Percentiles rank a stretch among this genome's conserved stretches.
Conservation (phyloP, 1,284 basidiomycete species). For the Ceratobasidium theobromae region DNA sequence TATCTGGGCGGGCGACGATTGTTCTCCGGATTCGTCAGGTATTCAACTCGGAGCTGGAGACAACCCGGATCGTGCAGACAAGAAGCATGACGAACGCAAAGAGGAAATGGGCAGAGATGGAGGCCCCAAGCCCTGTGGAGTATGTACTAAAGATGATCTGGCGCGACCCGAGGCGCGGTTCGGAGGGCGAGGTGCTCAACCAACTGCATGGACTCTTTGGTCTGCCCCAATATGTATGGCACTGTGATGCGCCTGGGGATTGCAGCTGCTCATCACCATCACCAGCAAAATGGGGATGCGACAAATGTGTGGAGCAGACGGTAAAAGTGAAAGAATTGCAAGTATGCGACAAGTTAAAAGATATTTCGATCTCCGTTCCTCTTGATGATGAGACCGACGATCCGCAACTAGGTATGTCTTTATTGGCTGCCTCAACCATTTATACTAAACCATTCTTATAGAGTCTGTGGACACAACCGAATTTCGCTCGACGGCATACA, state of each 20-base stretch:
- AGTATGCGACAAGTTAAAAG: neutral
- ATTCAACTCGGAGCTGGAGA: neutral
- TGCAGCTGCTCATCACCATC: neutral
- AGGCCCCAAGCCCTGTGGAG: neutral
- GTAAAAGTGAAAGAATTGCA: neutral
- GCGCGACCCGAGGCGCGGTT: neutral
- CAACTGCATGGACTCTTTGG: neutral
- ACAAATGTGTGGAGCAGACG: neutral
- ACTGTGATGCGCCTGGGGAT: neutral
- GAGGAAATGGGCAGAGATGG: neutral
- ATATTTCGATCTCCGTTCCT: neutral
- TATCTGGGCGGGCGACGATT: constrained; percentile 21
- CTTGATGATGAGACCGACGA: neutral
- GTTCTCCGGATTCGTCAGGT: constrained; percentile 11
- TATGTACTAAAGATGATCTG: constrained; percentile 23
- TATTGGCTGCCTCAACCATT: neutral
- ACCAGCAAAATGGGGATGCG: neutral
- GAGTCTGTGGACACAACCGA: neutral
- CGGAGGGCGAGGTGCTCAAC: constrained; percentile 13
- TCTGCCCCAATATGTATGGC: neutral
- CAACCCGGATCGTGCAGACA: neutral
- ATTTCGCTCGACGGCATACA: neutral
- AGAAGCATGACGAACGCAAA: neutral
- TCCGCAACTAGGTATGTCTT: neutral
- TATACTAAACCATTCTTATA: neutral